Evolutionary conservation across 169 alveolate genomes (phyloP).

Genomic region (Cryptosporidium xiaoi): DNA sequence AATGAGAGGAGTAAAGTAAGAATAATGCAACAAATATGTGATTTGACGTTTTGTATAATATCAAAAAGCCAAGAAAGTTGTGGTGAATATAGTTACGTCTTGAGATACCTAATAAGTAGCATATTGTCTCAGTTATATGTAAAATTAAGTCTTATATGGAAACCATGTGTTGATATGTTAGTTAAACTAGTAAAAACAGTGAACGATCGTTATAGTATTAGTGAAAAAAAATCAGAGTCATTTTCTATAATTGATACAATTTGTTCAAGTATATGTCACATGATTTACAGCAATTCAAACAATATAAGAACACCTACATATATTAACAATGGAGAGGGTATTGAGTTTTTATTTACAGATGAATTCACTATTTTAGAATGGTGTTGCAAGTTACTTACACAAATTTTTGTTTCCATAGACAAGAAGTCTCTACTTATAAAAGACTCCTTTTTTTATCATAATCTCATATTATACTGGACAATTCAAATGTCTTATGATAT

Average conservation of each 20-base stretch:
- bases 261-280: background rate
- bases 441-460: background rate
- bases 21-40: conserved; percentile 49
- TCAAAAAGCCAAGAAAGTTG: background rate
- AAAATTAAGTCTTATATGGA: conserved; percentile 38
- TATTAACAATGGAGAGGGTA: background rate
- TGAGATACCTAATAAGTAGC: background rate
- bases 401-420: background rate
- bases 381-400: conserved; percentile 39
- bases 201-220: background rate
- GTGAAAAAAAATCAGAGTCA: background rate
- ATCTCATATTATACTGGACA: conserved; percentile 20
- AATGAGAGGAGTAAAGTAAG: conserved; percentile 46
- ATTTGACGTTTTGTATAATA: background rate
- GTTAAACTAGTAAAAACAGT: background rate
- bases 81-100: background rate
- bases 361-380: conserved; percentile 6
- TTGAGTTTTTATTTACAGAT: conserved; percentile 14
- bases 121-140: conserved; percentile 28
- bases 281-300: conserved; percentile 7
- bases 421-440: background rate
- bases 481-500: conserved; percentile 26
- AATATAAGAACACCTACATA: background rate
- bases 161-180: conserved; percentile 33
- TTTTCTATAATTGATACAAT: background rate